Base-by-base conservation (phyloP, 352 stramenopile genomes). In the Thraustochytrium striatum region DNA sequence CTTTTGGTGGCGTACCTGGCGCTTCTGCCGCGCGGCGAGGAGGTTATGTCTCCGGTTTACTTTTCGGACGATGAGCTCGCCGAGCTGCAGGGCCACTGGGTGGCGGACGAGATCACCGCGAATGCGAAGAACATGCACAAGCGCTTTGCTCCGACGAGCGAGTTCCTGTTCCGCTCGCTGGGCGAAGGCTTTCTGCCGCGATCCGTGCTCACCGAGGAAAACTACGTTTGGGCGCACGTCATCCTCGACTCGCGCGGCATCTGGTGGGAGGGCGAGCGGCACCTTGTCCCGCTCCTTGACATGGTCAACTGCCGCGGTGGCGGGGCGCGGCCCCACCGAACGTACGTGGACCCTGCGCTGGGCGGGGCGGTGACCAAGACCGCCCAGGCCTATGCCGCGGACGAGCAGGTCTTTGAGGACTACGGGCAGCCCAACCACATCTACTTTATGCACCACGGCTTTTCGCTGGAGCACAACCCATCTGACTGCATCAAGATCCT, bases 371-470 rank as follows among this genome's bases (percentile, higher is more conserved):
- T 95, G 36, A 61, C 72, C 43, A 30, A 36, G 11, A 44, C 52
- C 30, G 50, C 25, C 38, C n/a, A 25, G 25, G 33, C 52, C 21
- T 85, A 82, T 58, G 11, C 33, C 19, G 36, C 55, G 19, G 89
- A 87, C 7, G 84, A 92, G 19, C 85, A 96, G 61, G 82, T 97
- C 47, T 90, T 97, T 36, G 92, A 97, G 80, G 94, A 97, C 85
- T 97, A 97, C 81, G 92, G 88, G 0, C 92, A 97, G 84, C 86
- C 92, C 25, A 97, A 97, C 84, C 90, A 96, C 85, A 93, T 96
- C 68, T 96, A 96, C 79, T 85, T 96, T 59, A 57, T 94, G 2
- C 96, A 93, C 82, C 92, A 97, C 82, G 92, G 92, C 39, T 97
- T 97, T 68, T 87, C 91, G 28, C 82, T 97, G 3, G 53, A 50